phyloP scores from a whole-genome alignment of 2,329 filamentous ascomycete genomes.

The Dactylellina drechsleri region DNA sequence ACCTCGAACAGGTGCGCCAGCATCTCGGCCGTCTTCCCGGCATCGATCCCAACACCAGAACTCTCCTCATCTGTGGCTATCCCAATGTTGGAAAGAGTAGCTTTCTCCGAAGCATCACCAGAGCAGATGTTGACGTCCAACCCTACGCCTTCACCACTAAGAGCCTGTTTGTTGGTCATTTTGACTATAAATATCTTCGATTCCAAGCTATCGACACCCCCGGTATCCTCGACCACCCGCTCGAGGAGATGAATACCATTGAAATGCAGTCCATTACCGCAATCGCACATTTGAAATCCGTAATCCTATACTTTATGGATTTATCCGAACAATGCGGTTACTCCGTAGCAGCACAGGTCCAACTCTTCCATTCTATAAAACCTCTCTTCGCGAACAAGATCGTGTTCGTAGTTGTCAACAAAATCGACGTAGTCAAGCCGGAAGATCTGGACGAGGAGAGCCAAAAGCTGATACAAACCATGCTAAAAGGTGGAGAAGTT shows the following conservation, averaged over 20 bases:
- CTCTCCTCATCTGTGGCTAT: constrained; percentile 94
- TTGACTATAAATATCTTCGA: constrained; percentile 92
- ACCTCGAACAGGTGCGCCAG: constrained; percentile 95
- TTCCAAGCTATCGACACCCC: constrained; percentile 97
- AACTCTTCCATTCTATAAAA: constrained; percentile 95
- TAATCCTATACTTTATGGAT: constrained; percentile 98
- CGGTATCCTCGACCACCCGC: constrained; percentile 95
- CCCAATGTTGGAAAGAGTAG: constrained; percentile 98
- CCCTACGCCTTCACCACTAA: constrained; percentile 99
- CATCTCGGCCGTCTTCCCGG: constrained; percentile 95
- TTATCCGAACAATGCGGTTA: constrained; percentile 96
- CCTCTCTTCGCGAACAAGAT: constrained; percentile 97
- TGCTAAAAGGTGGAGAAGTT: constrained; percentile 87
- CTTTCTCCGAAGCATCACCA: constrained; percentile 89
- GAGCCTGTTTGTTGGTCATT: constrained; percentile 95
- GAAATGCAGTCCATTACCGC: constrained; percentile 99
- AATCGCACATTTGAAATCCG: constrained; percentile 93
- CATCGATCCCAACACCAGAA: constrained; percentile 98
- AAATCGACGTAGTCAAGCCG: constrained; percentile 89
- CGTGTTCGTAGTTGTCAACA: constrained; percentile 97
- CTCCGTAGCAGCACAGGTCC: constrained; percentile 89
- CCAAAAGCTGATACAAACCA: constrained; percentile 78
- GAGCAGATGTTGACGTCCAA: constrained; percentile 95
- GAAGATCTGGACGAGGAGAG: constrained; percentile 85
- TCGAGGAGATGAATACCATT: constrained; percentile 99